Conservation (phyloP, 768 basidiomycete genomes). For the Tylopilus vinaceipallidus region DNA sequence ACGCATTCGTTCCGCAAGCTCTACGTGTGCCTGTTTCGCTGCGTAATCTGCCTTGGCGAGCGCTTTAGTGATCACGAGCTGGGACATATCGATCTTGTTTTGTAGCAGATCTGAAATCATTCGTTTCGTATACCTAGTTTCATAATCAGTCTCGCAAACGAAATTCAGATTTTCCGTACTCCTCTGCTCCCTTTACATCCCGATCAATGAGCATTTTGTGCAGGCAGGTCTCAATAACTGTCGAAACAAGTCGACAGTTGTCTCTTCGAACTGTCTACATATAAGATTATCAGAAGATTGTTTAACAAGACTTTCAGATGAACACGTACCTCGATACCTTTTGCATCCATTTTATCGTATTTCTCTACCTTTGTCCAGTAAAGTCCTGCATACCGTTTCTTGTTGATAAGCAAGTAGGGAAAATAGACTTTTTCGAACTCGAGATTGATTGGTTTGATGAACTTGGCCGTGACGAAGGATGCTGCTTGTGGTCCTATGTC, state of each 20-base stretch:
- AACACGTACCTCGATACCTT: slow-evolving; percentile 88
- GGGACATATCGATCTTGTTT: slow-evolving; percentile 98
- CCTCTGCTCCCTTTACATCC: slow-evolving; percentile 91
- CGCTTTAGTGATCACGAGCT: slow-evolving; percentile 98
- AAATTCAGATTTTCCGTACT: slow-evolving; percentile 49
- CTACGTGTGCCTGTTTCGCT: slow-evolving; percentile 95
- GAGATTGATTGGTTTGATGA: slow-evolving; percentile 94
- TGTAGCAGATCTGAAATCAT: slow-evolving; percentile 92
- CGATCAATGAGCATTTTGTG: slow-evolving; percentile 97
- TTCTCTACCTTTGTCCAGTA: slow-evolving; percentile 97
- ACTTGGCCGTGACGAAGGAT: slow-evolving; percentile 84
- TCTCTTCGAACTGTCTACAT: slow-evolving; percentile 92
- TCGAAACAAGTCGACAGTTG: slow-evolving; percentile 97
- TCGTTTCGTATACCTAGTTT: slow-evolving; percentile 84
- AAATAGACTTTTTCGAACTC: slow-evolving; percentile 99
- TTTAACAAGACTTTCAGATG: not conserved
- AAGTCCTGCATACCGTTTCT: slow-evolving; percentile 97
- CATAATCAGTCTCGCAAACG: slow-evolving; percentile 14
- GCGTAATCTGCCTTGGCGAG: slow-evolving; percentile 91
- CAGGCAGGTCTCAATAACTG: slow-evolving; percentile 96
- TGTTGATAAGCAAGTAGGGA: slow-evolving; percentile 96
- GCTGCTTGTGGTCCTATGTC: slow-evolving; percentile 85
- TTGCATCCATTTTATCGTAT: slow-evolving; percentile 99
- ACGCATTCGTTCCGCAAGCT: slow-evolving; percentile 93
- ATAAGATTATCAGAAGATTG: not conserved